Conservation (phyloP, 192 early-diverging fungal species). For the Coemansia sp. region DNA sequence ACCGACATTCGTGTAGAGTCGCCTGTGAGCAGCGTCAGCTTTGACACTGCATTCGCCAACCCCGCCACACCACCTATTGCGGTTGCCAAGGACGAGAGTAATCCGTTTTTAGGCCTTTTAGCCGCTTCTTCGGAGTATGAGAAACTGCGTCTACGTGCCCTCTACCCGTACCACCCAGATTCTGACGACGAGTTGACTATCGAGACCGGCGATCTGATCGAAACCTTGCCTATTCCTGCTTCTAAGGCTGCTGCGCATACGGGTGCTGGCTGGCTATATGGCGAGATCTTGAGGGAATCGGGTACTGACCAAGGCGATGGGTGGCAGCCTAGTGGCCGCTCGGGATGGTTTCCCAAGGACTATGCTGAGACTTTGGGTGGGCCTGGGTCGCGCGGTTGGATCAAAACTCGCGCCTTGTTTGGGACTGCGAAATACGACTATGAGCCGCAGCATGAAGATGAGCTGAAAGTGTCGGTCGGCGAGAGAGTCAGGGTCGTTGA, state of each 20-base stretch:
- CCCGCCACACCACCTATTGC: background rate
- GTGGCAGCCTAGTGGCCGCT: slow-evolving; percentile 30
- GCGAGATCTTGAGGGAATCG: slow-evolving; percentile 33
- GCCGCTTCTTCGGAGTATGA: slow-evolving; percentile 12
- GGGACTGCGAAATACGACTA: slow-evolving; percentile 49
- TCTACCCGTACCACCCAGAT: slow-evolving; percentile 35
- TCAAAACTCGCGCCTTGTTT: slow-evolving; percentile 39
- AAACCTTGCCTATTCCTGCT: slow-evolving; percentile 25
- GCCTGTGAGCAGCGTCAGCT: slow-evolving; percentile 36
- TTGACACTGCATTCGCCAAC: slow-evolving; percentile 50
- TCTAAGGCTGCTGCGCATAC: background rate
- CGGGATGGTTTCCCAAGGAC: slow-evolving; percentile 49
- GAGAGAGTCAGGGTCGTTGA: slow-evolving; percentile 46
- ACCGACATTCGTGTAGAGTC: background rate
- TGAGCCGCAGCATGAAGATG: slow-evolving; percentile 49
- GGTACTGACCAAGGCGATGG: slow-evolving; percentile 42
- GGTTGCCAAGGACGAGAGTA: slow-evolving; percentile 28
- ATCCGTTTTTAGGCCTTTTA: slow-evolving; percentile 42
- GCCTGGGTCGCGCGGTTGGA: slow-evolving; percentile 39
- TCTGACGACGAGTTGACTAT: slow-evolving; percentile 29
- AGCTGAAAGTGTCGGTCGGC: slow-evolving; percentile 29
- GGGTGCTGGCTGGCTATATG: slow-evolving; percentile 49
- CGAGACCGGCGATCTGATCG: slow-evolving; percentile 37
- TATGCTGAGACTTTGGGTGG: slow-evolving; percentile 41
- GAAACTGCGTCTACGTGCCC: slow-evolving; percentile 28